A percentile compares a stretch with the other conserved stretches of the same genome.
These are phyloP conservation scores for Aspergillus sp. DNA, from an alignment of 2,329 filamentous ascomycete genomes.

Conservation along the genomic window DNA sequence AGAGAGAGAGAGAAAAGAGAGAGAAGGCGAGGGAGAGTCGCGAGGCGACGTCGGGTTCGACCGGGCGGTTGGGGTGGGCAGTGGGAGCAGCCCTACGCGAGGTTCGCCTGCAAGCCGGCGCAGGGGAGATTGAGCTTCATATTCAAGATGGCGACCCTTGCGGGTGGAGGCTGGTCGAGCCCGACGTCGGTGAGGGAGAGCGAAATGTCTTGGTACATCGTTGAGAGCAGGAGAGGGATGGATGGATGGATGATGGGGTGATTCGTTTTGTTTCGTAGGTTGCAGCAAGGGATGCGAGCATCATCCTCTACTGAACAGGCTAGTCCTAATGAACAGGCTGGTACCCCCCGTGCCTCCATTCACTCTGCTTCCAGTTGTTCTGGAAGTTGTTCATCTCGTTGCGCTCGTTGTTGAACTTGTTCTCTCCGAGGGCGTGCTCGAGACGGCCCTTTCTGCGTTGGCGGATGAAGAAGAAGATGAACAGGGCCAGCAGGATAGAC, in stretches of 20 bases:
- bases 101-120: slow-evolving; percentile 21
- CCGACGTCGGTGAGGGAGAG: not conserved
- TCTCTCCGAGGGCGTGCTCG: slow-evolving; percentile 49
- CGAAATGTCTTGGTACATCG: slow-evolving; percentile 14
- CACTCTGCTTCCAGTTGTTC: slow-evolving; percentile 38
- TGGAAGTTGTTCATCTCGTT: slow-evolving; percentile 41
- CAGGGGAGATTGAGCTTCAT: slow-evolving; percentile 11
- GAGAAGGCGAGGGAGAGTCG: not conserved
- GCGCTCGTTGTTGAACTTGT: slow-evolving; percentile 44
- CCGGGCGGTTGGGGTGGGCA: not conserved
- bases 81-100: slow-evolving; percentile 10
- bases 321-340: slow-evolving; percentile 27
- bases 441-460: slow-evolving; percentile 52
- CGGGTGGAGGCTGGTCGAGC: slow-evolving; percentile 7
- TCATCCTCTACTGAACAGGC: slow-evolving; percentile 20
- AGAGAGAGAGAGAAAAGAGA: not conserved
- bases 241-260: not conserved
- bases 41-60: slow-evolving; percentile 4
- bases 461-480: slow-evolving; percentile 50
- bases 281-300: not conserved
- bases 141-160: slow-evolving; percentile 3
- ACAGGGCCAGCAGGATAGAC: slow-evolving; percentile 32
- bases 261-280: slow-evolving; percentile 5
- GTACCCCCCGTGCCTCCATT: slow-evolving; percentile 33
- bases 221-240: not conserved